A percentile compares a stretch with the other conserved stretches of the same genome.
These are phyloP conservation scores for Malus fusca DNA, from an alignment of 306 rosid genomes.

Conservation along the genomic window DNA sequence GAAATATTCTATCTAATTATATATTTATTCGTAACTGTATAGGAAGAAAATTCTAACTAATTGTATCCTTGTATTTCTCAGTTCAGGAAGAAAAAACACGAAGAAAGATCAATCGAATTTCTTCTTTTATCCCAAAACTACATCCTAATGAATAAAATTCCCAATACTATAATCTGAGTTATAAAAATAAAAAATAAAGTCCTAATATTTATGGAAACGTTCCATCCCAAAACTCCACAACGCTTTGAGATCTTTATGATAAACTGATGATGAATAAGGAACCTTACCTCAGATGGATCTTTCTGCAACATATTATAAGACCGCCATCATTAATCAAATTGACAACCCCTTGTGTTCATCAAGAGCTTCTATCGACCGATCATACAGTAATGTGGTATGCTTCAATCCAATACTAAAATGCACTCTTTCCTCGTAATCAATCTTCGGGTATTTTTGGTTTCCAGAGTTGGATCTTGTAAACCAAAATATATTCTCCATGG, in stretches of 20 bases:
- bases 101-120: neutral
- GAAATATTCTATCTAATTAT: neutral
- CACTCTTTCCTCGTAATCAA: too few species aligned
- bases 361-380: neutral
- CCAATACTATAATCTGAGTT: neutral
- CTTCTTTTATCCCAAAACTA: neutral
- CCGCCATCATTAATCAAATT: neutral
- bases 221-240: neutral
- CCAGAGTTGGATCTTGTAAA: neutral
- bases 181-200: neutral
- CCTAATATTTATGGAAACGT: neutral
- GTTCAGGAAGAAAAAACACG: too few species aligned
- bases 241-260: neutral
- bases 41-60: neutral
- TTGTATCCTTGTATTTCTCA: neutral
- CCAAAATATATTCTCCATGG: neutral
- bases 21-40: neutral
- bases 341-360: neutral
- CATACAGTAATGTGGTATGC: neutral
- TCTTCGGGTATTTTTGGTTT: too few species aligned
- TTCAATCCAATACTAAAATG: neutral
- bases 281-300: slow-evolving; percentile 2
- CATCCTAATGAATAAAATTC: neutral
- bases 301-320: neutral
- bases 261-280: neutral